Evolutionary conservation across 345 rosid genomes (phyloP).

Genomic region (Limnanthes douglasii): DNA sequence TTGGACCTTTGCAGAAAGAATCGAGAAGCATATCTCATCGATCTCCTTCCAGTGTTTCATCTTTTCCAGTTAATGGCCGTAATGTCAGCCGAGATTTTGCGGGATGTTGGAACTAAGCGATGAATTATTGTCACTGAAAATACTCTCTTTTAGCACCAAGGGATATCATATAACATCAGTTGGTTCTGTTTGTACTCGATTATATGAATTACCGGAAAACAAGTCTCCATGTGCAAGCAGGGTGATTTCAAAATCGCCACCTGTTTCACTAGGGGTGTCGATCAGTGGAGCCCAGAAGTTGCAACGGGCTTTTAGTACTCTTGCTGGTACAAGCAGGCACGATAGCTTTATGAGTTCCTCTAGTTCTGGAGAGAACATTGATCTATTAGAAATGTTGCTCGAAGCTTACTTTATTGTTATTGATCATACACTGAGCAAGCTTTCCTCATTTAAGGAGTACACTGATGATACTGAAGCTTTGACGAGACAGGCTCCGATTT

Average conservation of each 20-base stretch:
- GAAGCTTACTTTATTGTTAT: conserved; percentile 77
- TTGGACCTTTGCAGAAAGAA: too few relatives aligned
- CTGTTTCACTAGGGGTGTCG: conserved; percentile 67
- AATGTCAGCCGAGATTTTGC: too few relatives aligned
- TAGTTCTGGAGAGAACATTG: conserved; percentile 45
- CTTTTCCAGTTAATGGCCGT: too few relatives aligned
- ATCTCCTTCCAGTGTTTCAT: too few relatives aligned
- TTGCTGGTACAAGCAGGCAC: conserved; percentile 38
- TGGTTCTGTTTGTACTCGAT: too few relatives aligned
- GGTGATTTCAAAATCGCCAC: conserved; percentile 77
- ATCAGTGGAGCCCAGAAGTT: conserved; percentile 32
- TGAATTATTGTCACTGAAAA: too few relatives aligned
- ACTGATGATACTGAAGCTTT: conserved; percentile 95
- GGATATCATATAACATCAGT: too few relatives aligned
- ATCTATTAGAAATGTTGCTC: conserved; percentile 87
- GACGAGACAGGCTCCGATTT: conserved; percentile 27
- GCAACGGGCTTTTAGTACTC: conserved; percentile 80
- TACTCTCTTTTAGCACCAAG: too few relatives aligned
- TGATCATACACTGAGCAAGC: conserved; percentile 73
- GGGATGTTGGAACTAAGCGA: too few relatives aligned
- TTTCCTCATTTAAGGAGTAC: conserved; percentile 87
- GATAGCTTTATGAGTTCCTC: conserved; percentile 63
- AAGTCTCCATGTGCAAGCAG: too few relatives aligned
- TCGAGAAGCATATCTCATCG: too few relatives aligned
- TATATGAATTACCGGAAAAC: too few relatives aligned